Conservation (phyloP, 371 early-diverging fungal species). For the Parasitella parasitica region DNA sequence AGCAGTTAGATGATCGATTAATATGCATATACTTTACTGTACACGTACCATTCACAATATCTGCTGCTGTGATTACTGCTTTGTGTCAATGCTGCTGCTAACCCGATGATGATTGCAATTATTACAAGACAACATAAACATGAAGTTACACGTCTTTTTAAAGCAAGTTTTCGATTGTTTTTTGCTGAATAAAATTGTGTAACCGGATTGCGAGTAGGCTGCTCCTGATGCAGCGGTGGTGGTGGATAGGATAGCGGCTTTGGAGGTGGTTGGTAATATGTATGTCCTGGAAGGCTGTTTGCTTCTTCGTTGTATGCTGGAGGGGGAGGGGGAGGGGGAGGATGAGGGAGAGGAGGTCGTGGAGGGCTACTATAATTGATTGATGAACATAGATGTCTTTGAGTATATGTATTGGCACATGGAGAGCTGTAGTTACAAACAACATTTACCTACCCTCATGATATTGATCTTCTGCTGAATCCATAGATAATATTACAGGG, state of each 20-base stretch:
- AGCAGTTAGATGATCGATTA: neutral
- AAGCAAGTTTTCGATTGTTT: neutral
- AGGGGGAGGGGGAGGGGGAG: constrained; percentile 1
- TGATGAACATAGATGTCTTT: too few relatives aligned
- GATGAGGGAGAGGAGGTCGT: too few relatives aligned
- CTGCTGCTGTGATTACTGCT: neutral
- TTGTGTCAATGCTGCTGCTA: constrained; percentile 6
- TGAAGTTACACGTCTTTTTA: constrained; percentile 6
- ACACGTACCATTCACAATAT: constrained; percentile 11
- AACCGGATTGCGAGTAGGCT: neutral
- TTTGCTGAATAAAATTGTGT: constrained; percentile 8
- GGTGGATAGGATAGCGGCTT: neutral
- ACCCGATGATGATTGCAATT: neutral
- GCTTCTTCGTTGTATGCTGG: constrained; percentile 4
- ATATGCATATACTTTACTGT: too few relatives aligned
- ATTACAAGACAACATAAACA: constrained; percentile 1
- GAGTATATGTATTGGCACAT: too few relatives aligned
- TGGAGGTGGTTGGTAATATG: constrained; percentile 15
- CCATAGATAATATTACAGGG: too few relatives aligned
- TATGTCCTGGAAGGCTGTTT: neutral
- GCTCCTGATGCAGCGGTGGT: neutral
- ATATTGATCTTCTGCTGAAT: neutral
- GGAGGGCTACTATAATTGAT: neutral
- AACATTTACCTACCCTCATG: too few relatives aligned
- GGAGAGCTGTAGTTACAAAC: too few relatives aligned